Evolutionary conservation across 1,284 basidiomycete genomes (phyloP).

Genomic region (Sporisorium sorghi): DNA sequence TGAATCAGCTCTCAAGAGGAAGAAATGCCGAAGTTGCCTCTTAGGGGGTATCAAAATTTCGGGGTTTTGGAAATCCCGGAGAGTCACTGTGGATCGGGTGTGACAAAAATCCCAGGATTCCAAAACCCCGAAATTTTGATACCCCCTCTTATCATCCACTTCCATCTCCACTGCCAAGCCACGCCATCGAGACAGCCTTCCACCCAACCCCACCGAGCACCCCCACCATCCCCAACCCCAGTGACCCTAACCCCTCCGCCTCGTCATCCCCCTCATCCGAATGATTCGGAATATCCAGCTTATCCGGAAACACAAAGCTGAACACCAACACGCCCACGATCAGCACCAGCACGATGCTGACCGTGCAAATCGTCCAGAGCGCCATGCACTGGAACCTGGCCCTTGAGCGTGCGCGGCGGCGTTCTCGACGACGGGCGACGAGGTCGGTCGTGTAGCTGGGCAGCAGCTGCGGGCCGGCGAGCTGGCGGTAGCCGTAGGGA

Average conservation of each 20-base stretch:
- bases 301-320: slow-evolving; percentile 35
- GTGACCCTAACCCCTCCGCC: background rate
- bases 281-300: slow-evolving; percentile 24
- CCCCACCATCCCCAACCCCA: background rate
- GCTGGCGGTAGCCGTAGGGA: slow-evolving; percentile 50
- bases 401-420: slow-evolving; percentile 28
- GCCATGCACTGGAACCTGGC: slow-evolving; percentile 53
- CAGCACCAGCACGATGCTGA: slow-evolving; percentile 30
- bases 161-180: too few relatives aligned
- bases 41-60: too few relatives aligned
- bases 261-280: slow-evolving; percentile 20
- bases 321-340: slow-evolving; percentile 28
- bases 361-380: slow-evolving; percentile 49
- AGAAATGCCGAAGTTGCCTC: too few relatives aligned
- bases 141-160: too few relatives aligned
- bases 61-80: too few relatives aligned
- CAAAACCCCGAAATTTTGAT: too few relatives aligned
- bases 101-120: too few relatives aligned
- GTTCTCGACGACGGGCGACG: slow-evolving; percentile 32
- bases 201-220: background rate
- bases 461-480: slow-evolving; percentile 48
- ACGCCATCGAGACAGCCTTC: too few relatives aligned
- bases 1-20: too few relatives aligned
- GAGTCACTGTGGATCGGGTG: too few relatives aligned
- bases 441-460: slow-evolving; percentile 41